Conservation (phyloP, 345 rosid genomes). For the Reutealis trisperma region DNA sequence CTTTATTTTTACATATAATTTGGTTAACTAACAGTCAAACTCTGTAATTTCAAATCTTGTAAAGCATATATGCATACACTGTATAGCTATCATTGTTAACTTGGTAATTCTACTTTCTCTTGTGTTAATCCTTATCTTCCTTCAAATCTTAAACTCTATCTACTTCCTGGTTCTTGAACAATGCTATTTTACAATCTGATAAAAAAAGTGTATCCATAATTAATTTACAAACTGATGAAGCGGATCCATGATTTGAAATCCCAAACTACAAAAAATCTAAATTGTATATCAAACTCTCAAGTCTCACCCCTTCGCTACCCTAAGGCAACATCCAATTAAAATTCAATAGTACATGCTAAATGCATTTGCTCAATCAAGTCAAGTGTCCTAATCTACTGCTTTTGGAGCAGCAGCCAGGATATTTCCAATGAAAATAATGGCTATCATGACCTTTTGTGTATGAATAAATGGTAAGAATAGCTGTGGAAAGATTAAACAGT, state of each 20-base stretch:
- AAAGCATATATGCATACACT: background rate
- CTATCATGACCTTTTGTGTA: background rate
- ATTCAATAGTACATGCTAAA: background rate
- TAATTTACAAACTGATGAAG: background rate
- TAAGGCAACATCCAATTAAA: background rate
- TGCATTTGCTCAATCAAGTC: background rate
- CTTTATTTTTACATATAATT: constrained; percentile 10
- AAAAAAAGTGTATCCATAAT: background rate
- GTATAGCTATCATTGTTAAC: background rate
- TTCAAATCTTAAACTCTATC: background rate
- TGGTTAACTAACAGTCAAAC: background rate
- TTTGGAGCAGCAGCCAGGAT: background rate
- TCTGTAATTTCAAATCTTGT: background rate
- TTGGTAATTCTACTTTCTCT: background rate
- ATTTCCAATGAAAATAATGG: background rate
- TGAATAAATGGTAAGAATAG: background rate
- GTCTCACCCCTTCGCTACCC: background rate
- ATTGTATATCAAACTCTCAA: background rate
- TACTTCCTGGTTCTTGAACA: background rate
- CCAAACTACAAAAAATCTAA: background rate
- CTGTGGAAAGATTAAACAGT: background rate
- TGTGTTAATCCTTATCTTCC: background rate
- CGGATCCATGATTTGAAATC: background rate
- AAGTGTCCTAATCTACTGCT: background rate
- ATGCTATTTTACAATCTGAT: background rate